Conservation (phyloP, 192 early-diverging fungal species). For the Umbelopsis sp. region DNA sequence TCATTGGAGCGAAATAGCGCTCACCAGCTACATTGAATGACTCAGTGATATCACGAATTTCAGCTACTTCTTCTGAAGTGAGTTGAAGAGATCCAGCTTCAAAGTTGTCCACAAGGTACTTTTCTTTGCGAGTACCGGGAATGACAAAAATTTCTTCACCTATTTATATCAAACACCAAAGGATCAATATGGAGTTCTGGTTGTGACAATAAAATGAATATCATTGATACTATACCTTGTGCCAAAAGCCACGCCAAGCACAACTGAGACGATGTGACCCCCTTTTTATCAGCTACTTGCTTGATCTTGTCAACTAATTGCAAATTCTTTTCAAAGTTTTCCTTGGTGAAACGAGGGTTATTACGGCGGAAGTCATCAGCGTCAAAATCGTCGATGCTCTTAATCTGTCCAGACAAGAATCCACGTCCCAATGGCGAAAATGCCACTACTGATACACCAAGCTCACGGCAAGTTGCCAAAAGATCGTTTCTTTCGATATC, state of each 20-base stretch:
- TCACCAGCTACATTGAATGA: slow-evolving; percentile 31
- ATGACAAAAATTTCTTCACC: slow-evolving; percentile 47
- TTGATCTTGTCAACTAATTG: slow-evolving; percentile 53
- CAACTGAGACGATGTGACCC: slow-evolving; percentile 48
- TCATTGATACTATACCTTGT: slow-evolving; percentile 32
- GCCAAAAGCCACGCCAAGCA: slow-evolving; percentile 61
- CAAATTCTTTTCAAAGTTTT: slow-evolving; percentile 58
- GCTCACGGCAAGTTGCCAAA: slow-evolving; percentile 56
- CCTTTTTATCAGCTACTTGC: slow-evolving; percentile 49
- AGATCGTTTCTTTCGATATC: slow-evolving; percentile 60
- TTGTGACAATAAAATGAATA: neutral
- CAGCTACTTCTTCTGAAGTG: slow-evolving; percentile 30
- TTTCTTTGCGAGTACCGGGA: slow-evolving; percentile 56
- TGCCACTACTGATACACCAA: slow-evolving; percentile 50
- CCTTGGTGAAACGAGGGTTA: slow-evolving; percentile 56
- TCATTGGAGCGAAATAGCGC: slow-evolving; percentile 22
- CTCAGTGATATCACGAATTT: slow-evolving; percentile 34
- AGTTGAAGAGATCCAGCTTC: slow-evolving; percentile 36
- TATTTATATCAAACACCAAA: neutral
- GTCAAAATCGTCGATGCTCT: slow-evolving; percentile 53
- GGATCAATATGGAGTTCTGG: neutral
- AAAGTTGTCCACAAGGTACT: slow-evolving; percentile 44
- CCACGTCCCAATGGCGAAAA: neutral
- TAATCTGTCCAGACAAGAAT: slow-evolving; percentile 57
- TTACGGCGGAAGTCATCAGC: slow-evolving; percentile 51